These are phyloP conservation scores for Capsicum pubescens DNA, from an alignment of 257 asterid genomes.

Conservation along the genomic window DNA sequence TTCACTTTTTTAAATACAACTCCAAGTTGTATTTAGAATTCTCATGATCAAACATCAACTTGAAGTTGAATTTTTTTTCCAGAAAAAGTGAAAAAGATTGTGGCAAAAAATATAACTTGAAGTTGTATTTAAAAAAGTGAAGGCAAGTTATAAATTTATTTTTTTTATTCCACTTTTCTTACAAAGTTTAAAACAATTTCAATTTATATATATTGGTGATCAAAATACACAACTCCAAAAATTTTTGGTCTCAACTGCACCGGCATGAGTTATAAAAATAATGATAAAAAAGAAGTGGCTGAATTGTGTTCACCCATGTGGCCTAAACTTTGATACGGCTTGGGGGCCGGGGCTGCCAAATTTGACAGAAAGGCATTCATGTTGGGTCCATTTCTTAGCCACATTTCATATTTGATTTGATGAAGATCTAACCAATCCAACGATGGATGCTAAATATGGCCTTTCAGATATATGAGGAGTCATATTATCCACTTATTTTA, in stretches of 20 bases:
- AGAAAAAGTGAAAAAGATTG: too few relatives aligned
- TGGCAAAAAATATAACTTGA: too few relatives aligned
- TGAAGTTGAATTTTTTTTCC: too few relatives aligned
- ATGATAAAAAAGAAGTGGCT: neutral
- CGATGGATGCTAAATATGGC: neutral
- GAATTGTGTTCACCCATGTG: neutral
- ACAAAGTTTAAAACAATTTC: too few relatives aligned
- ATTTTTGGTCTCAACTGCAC: neutral
- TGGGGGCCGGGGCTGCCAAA: neutral
- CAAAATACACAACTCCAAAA: too few relatives aligned
- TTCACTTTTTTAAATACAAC: too few relatives aligned
- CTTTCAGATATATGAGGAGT: neutral
- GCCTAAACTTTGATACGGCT: neutral
- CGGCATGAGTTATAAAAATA: neutral
- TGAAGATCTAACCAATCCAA: conserved; percentile 5
- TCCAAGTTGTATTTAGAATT: too few relatives aligned
- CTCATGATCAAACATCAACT: too few relatives aligned
- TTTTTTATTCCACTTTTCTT: too few relatives aligned
- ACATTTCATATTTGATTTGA: neutral
- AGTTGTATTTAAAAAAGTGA: too few relatives aligned
- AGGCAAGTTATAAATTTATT: too few relatives aligned
- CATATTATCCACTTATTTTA: neutral
- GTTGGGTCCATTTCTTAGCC: neutral
- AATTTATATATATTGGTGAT: too few relatives aligned
- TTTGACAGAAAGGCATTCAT: conserved; percentile 10